Evolutionary conservation across 148 eudicot species (phyloP).

Genomic region (Bassia scoparia): DNA sequence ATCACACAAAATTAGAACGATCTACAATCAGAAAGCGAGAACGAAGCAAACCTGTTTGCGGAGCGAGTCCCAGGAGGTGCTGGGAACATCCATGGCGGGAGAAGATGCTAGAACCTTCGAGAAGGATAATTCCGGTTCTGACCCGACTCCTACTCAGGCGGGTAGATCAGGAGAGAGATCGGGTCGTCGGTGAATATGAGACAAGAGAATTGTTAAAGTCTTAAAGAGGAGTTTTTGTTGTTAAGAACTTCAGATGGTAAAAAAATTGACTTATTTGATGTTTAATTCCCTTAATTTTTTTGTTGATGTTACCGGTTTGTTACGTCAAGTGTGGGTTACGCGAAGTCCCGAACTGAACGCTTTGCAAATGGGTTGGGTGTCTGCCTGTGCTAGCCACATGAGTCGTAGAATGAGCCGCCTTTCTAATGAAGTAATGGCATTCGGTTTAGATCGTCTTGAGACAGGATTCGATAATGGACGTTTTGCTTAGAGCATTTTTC

Average conservation of each 20-base stretch:
- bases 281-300: no score
- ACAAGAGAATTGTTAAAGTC: not conserved
- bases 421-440: no score
- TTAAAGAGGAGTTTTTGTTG: not conserved
- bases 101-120: constrained; percentile 21
- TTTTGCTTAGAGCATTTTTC: no score
- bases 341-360: no score
- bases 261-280: no score
- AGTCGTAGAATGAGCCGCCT: no score
- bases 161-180: constrained; percentile 20
- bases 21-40: not conserved
- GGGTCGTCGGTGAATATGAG: not conserved
- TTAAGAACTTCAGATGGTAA: no score
- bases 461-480: no score
- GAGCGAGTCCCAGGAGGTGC: constrained; percentile 80
- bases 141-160: constrained; percentile 9
- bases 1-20: not conserved
- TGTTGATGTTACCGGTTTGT: not conserved
- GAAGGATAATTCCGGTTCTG: not conserved
- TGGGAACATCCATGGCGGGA: constrained; percentile 59
- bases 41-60: constrained; percentile 59
- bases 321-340: not conserved
- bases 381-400: no score
- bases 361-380: no score
- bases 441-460: no score